A percentile compares a stretch with the other conserved stretches of the same genome.
Evolutionary conservation across 169 alveolate species (phyloP).

Genomic region (Eimeria brunetti): DNA sequence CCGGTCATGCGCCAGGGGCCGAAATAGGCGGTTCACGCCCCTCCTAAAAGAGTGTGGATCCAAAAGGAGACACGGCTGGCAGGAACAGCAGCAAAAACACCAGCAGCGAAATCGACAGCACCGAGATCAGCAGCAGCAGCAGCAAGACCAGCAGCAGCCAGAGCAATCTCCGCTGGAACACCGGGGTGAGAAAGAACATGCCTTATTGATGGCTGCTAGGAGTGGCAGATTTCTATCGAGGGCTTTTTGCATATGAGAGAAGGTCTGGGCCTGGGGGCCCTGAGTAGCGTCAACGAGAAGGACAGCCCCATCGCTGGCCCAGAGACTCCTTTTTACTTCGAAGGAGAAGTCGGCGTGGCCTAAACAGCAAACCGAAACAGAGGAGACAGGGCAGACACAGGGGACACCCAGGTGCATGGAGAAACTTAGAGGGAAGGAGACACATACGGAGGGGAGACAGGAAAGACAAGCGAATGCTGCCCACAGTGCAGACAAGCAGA

Average conservation of each 20-base stretch:
- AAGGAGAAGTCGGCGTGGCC: slow-evolving; percentile 96
- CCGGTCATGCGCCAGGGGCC: not conserved
- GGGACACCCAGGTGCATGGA: not conserved
- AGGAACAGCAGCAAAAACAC: not conserved
- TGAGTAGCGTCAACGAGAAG: slow-evolving; percentile 95
- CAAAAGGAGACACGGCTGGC: not conserved
- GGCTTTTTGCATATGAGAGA: slow-evolving; percentile 85
- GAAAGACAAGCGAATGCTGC: not conserved
- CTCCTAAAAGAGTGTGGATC: not conserved
- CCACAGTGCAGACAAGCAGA: not conserved
- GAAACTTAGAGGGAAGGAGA: not conserved
- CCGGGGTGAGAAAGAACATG: not conserved
- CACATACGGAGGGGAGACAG: not conserved
- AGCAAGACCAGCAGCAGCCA: not conserved
- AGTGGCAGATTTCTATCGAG: not conserved
- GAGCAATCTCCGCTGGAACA: not conserved
- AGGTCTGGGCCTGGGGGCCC: slow-evolving; percentile 97
- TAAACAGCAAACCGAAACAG: not conserved
- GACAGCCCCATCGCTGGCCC: slow-evolving; percentile 96
- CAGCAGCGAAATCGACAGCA: not conserved
- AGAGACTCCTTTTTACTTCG: slow-evolving; percentile 95
- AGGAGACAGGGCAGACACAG: not conserved
- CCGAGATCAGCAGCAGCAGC: not conserved
- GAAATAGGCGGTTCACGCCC: not conserved
- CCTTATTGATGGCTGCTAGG: slow-evolving; percentile 40